Evolutionary conservation across 1,284 basidiomycete genomes (phyloP), one percentile per base, ranked within the genome.

Genomic region (Malassezia equina): DNA sequence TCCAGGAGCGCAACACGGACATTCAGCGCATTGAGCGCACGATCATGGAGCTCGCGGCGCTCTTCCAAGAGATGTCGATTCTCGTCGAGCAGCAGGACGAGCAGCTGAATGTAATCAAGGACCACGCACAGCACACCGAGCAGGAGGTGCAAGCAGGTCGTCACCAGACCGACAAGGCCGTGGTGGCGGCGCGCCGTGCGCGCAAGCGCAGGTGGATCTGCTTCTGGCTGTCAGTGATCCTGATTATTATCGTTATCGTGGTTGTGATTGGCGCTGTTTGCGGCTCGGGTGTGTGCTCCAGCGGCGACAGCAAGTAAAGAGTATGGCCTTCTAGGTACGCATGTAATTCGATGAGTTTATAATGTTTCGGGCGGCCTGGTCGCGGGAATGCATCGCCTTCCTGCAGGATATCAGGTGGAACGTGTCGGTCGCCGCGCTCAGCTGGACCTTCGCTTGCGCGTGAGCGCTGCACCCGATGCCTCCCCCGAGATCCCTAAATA

Each of bases 1-100:
- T 93, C 1, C 90, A 94, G 75, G 84, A 87, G 64, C 81, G 91
- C 47, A 89, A 94, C 69, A 82, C 86, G 67, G 90, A 95, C 60
- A 83, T 96, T 63, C 81, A 82, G 64, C 83, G 83, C 67, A 90
- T 95, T 73, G 90, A 94, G 75, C 79, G 81, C 64, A 94, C 90
- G 2, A 77, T 95, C 47, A 84, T 82, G 23, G 90, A 95, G 75
- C 80, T 95, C 50, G 86, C 85, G 1, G 86, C 89, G 72, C 78
- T 95, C 61, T 90, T 94, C 77, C 82, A 82, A 62, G 91, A 95
- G 51, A 69, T 74, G 62, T 67, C 66, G 47, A 72, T 70, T 48
- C 62, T 74, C 13, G 68, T 74, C 24, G 63, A 68, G 47, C 68
- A 74, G 57, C 71, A 74, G 54, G 71, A 69, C 43, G 71, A 74